phyloP scores from a whole-genome alignment of 805 yeast genomes.

The Saturnispora sanitii region DNA sequence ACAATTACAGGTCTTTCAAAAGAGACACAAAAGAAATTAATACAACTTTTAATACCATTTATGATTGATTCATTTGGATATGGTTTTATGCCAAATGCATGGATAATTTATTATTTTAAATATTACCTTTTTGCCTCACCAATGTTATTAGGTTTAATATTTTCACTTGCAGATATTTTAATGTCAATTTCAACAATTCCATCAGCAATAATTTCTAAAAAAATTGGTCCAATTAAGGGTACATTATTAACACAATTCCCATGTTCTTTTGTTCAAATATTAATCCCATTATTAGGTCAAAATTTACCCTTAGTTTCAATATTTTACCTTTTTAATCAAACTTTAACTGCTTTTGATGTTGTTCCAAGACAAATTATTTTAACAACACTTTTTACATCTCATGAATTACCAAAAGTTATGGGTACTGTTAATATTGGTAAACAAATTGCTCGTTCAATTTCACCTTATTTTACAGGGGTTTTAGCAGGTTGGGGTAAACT shows the following conservation, averaged over 20 bases:
- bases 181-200: conserved; percentile 67
- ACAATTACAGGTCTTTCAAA: conserved; percentile 31
- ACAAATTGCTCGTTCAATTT: conserved; percentile 74
- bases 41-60: conserved; percentile 48
- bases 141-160: conserved; percentile 52
- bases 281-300: conserved; percentile 38
- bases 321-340: conserved; percentile 44
- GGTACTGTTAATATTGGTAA: conserved; percentile 82
- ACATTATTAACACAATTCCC: conserved; percentile 70
- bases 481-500: conserved; percentile 45
- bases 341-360: conserved; percentile 77
- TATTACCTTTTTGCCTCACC: conserved; percentile 45
- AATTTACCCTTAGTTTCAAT: conserved; percentile 35
- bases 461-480: conserved; percentile 72
- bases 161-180: conserved; percentile 51
- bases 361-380: conserved; percentile 81
- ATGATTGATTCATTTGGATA: conserved; percentile 82
- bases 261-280: conserved; percentile 52
- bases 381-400: conserved; percentile 51
- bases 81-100: conserved; percentile 82
- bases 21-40: conserved; percentile 34
- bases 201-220: conserved; percentile 58
- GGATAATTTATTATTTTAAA: conserved; percentile 78
- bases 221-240: conserved; percentile 70
- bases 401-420: conserved; percentile 65